Evolutionary conservation across 2,329 filamentous ascomycete genomes (phyloP), one percentile per base, ranked within the genome.

Genomic region (Xylaria sp.): DNA sequence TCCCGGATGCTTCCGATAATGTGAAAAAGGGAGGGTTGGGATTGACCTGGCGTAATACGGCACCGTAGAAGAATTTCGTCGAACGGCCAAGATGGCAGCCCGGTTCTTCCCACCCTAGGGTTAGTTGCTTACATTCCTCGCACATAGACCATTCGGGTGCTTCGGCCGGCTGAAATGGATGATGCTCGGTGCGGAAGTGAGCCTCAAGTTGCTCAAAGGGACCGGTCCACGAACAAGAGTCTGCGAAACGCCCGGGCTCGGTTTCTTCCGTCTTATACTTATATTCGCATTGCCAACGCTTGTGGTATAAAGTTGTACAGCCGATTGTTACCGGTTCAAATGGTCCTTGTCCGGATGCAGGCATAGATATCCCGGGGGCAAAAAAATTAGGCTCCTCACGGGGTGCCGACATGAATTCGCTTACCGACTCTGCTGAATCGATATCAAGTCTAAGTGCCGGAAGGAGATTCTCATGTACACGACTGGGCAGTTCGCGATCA

Each of bases 271-370:
- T 50, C 17, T 61, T 12, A 38, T 8, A 43, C 50, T 68, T 61
- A 50, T 63, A 74, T n/a, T 70, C 66, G 55, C 73, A 75, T 38
- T 66, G 63, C 73, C 73, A 74, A 8, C 68, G 68, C 47, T 65
- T 69, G 9, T 21, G 47, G 23, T 23, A 60, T 31, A 11, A 12
- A 37, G 59, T 70, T 43, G 68, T 65, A 31, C 67, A 69, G 2
- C 72, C 72, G 45, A 73, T 70, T 15, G 64, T 6, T 23, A 51
- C 14, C 2, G 14, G n/a, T 64, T 33, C 19, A 2, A 38, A 14
- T 52, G 37, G 11, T 60, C 52, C 12, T 19, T 64, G 21, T 14
- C 38, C 23, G 46, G 19, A 45, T 14, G 11, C 38, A 35, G 23
- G 64, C 62, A 23, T 56, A 46, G 11, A 63, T 64, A 35, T 61